Evolutionary conservation across 345 rosid species (phyloP).

Genomic region (Populus ilicifolia): DNA sequence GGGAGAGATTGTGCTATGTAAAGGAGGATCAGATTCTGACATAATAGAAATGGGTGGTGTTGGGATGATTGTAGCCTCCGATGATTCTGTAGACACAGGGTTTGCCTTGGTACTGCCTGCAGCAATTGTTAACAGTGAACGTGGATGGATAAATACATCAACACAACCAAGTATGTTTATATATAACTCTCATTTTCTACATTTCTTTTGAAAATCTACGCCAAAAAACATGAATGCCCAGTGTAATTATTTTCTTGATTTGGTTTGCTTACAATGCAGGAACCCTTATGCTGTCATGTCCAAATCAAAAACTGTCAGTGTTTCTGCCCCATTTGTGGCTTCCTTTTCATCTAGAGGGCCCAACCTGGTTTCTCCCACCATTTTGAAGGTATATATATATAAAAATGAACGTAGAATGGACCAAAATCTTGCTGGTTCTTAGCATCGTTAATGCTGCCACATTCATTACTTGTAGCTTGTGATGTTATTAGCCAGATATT

Average conservation of each 20-base stretch:
- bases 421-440: no score
- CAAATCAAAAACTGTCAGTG: neutral
- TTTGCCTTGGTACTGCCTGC: neutral
- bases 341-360: slow-evolving; percentile 8
- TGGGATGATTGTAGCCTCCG: neutral
- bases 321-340: slow-evolving; percentile 1
- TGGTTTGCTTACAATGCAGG: neutral
- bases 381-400: neutral
- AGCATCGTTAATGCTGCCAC: no score
- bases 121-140: neutral
- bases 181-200: neutral
- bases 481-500: neutral
- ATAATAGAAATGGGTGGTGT: neutral
- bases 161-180: neutral
- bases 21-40: neutral
- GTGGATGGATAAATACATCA: neutral
- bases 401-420: no score
- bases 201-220: no score
- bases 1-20: slow-evolving; percentile 14
- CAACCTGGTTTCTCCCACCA: neutral
- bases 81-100: neutral
- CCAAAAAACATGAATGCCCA: no score
- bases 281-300: neutral
- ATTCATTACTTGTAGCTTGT: neutral
- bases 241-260: no score